Evolutionary conservation across 2,329 filamentous ascomycete species (phyloP), one percentile per base, ranked within the genome.

Genomic region (Didymella exigua): DNA sequence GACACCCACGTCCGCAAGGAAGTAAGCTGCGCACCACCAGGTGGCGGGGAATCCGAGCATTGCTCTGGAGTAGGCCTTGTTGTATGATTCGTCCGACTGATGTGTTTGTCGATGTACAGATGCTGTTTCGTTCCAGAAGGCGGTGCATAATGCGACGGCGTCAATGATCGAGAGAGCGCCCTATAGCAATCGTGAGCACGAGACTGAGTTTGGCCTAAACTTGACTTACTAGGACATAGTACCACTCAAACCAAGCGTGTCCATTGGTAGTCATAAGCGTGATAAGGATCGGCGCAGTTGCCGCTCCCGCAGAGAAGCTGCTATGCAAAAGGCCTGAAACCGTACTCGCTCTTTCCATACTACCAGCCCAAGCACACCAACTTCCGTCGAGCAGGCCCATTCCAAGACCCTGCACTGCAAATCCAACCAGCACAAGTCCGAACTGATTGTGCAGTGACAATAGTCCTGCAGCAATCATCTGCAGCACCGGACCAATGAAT

Each of bases 291-390:
- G 77, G 78, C 0, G 76, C 77, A 4, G 68, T 21, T 1, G 75
- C 74, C 0, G 74, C 77, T 0, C 77, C 77, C 1, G 71, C 57
- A 2, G 73, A 76, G 43, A 70, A 79, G 13, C 71, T 70, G 1
- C 77, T 77, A 52, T 79, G 77, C 54, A 79, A 51, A 36, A 79
- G 53, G 0, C 77, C 77, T 16, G 73, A 72, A 3, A 77, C 65
- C 1, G 70, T 66, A 54, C 78, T 79, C n/a, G 75, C 74, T 14
- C 70, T 73, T 2, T 70, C 60, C 65, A 79, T 68, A 2, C 62
- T 72, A 0, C 72, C 78, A 0, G 76, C 77, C 78, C 78, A 81
- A 1, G 78, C 77, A 46, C 76, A 79, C 72, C 76, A 79, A 10
- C 75, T 75, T 1, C 74, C 77, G 58, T 81, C 79, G 0, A 79